These are phyloP conservation scores for Daldinia caldariorum DNA, from an alignment of 495 filamentous ascomycete species.

Conservation along the genomic window DNA sequence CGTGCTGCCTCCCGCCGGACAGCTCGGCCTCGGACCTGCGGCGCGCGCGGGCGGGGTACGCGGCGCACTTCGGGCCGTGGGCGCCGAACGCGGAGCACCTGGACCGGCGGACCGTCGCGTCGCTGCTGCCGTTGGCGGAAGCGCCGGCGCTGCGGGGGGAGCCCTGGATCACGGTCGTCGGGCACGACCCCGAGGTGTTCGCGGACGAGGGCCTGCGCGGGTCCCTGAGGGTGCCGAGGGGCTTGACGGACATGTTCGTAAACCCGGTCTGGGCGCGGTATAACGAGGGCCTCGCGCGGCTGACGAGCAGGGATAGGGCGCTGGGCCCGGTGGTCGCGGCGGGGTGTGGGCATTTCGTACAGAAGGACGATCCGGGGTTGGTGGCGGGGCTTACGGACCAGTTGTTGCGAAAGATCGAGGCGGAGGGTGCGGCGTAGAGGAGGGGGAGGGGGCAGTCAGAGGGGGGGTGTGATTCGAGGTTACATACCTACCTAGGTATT, in stretches of 20 bases:
- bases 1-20: slow-evolving; percentile 52
- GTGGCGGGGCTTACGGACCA: slow-evolving; percentile 60
- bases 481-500: background rate
- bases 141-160: slow-evolving; percentile 56
- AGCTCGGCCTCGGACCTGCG: slow-evolving; percentile 59
- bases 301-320: slow-evolving; percentile 55
- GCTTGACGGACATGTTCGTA: slow-evolving; percentile 60
- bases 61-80: slow-evolving; percentile 60
- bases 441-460: background rate
- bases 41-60: slow-evolving; percentile 54
- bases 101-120: slow-evolving; percentile 59
- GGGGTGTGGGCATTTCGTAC: slow-evolving; percentile 69
- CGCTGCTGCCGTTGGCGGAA: slow-evolving; percentile 62
- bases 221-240: slow-evolving; percentile 51
- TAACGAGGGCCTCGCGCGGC: slow-evolving; percentile 62
- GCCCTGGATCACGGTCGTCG: slow-evolving; percentile 66
- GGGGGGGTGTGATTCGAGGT: background rate
- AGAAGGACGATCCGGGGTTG: slow-evolving; percentile 67
- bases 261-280: slow-evolving; percentile 67
- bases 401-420: slow-evolving; percentile 45
- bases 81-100: slow-evolving; percentile 66
- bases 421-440: background rate
- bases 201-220: slow-evolving; percentile 58
- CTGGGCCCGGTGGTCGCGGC: slow-evolving; percentile 62
- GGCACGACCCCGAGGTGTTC: slow-evolving; percentile 69